Evolutionary conservation across 345 rosid species (phyloP), one percentile per base, ranked within the genome.

Genomic region (Trapa bicornis): DNA sequence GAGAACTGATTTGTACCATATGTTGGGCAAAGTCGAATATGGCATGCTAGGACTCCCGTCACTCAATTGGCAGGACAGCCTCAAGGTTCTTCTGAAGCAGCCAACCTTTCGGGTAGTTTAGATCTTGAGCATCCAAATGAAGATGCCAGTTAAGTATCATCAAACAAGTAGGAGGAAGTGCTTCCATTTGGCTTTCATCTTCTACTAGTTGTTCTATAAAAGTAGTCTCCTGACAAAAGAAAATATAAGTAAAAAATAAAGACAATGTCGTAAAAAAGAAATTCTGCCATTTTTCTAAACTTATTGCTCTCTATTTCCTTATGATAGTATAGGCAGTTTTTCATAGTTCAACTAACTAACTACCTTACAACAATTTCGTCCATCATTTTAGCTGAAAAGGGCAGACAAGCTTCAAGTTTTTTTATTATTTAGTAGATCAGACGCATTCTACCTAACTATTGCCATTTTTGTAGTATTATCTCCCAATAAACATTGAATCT

Each of bases 171-270:
- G 77, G 66, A 29, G 94, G 84, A 68, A 72, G 72, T 64, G 87
- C 89, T 83, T 93, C 92, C 97, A 93, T 93, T 71, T 90, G 89
- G 70, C 86, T 82, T 80, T 93, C 98, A 82, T 93, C 97, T 76
- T 84, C 94, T 57, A 90, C 87, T 71, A 90, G 77, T 79, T 90
- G 98, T 70, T 84, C 88, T 78, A 93, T 88, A 80, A 93, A 93
- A 45, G 94, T 82, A 22, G 96, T 93, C 77, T 93, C 98, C 97
- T 93, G 29, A 75, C 57, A 45, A 54, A 67, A 42, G 32, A 39
- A 70, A 54, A 70, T 66, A 5, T 53, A 45, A 11, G 10, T 3
- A 64, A 1, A n/a, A 42, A 45, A 45, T 32, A 61, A 16, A 22
- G 47, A 6, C 37, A 37, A 22, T 1, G 22, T 67, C 37, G 14